phyloP scores from a whole-genome alignment of 73 alveolate genomes.

The Uronychia binucleata region DNA sequence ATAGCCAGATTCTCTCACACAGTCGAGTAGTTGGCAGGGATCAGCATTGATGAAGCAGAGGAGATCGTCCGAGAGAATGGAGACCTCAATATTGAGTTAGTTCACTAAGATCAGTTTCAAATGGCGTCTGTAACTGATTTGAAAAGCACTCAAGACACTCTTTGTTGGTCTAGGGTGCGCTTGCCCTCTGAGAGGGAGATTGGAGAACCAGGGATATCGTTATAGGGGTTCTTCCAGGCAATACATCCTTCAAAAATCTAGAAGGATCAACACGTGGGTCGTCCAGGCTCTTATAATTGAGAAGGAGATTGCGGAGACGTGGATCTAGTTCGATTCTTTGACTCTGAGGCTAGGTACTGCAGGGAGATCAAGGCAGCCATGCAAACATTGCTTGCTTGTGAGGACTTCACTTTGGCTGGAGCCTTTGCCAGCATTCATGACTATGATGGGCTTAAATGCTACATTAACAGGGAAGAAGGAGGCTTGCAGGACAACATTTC shows the following conservation, averaged over 20 bases:
- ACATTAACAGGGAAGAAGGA: background rate
- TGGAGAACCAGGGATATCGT: too few relatives aligned
- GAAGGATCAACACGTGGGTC: background rate
- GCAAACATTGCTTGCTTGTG: background rate
- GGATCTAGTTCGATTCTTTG: background rate
- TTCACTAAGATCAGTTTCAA: background rate
- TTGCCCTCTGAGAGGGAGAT: too few relatives aligned
- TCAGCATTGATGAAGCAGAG: background rate
- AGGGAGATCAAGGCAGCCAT: background rate
- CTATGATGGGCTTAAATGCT: background rate
- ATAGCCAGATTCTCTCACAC: background rate
- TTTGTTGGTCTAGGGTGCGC: too few relatives aligned
- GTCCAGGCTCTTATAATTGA: background rate
- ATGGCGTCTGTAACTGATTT: background rate
- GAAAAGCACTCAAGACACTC: too few relatives aligned
- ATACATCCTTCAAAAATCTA: background rate
- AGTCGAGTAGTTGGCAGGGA: background rate
- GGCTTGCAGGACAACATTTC: background rate
- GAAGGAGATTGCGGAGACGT: background rate
- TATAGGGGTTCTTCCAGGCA: too few relatives aligned
- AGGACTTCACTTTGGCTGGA: background rate
- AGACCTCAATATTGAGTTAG: background rate
- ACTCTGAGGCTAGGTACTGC: background rate
- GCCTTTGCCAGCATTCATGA: background rate
- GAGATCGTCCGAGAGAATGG: background rate